Conservation (phyloP, 345 rosid genomes). For the Corchorus olitorius region DNA sequence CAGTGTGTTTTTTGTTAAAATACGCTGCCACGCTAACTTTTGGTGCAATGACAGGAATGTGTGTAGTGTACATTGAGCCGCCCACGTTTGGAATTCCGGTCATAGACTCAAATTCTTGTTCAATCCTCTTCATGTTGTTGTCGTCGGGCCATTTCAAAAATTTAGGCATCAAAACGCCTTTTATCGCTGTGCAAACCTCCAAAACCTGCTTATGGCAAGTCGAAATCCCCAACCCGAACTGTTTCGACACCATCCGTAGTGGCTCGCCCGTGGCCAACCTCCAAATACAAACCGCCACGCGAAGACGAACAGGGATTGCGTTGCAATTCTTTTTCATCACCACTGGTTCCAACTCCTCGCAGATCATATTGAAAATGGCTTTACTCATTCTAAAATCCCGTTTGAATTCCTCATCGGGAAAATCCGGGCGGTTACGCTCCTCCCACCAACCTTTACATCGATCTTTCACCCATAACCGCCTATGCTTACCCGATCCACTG, state of each 20-base stretch:
- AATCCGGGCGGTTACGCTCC: conserved; percentile 40
- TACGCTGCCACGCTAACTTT: conserved; percentile 41
- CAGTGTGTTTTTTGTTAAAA: conserved; percentile 46
- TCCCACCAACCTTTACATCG: conserved; percentile 63
- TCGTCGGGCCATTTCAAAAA: conserved; percentile 51
- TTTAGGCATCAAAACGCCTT: conserved; percentile 50
- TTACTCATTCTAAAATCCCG: conserved; percentile 45
- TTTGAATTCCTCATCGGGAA: conserved; percentile 48
- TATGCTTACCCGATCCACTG: conserved; percentile 29
- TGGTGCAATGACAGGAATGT: conserved; percentile 53
- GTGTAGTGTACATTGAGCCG: conserved; percentile 56
- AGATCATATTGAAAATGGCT: conserved; percentile 43
- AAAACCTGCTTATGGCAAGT: conserved; percentile 52
- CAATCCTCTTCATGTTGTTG: conserved; percentile 17
- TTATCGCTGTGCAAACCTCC: conserved; percentile 51
- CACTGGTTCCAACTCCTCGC: conserved; percentile 41
- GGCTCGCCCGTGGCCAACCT: conserved; percentile 58
- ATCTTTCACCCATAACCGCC: conserved; percentile 61
- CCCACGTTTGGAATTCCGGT: conserved; percentile 44
- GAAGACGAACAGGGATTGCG: conserved; percentile 62
- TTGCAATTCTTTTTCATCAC: conserved; percentile 55
- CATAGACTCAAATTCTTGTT: conserved; percentile 28
- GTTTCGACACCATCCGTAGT: conserved; percentile 40
- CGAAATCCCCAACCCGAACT: conserved; percentile 54
- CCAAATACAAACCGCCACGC: conserved; percentile 69